Conservation (phyloP, 148 eudicot genomes). For the Rhododendron vialii region DNA sequence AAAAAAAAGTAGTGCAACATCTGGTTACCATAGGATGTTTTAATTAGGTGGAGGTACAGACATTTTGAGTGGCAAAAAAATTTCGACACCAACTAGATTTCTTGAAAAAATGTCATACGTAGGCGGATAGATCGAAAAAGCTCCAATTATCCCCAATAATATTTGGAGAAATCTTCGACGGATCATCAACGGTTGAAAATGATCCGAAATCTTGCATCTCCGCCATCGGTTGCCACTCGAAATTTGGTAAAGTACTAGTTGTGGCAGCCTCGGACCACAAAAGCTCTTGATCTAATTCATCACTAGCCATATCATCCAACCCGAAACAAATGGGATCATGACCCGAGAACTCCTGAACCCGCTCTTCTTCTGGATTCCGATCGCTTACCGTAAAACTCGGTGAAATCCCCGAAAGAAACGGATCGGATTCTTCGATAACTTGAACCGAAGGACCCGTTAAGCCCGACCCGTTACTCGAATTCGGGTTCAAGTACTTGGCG, state of each 20-base stretch:
- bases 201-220: constrained; percentile 47
- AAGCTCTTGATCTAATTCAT: constrained; percentile 41
- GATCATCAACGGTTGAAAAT: constrained; percentile 33
- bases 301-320: constrained; percentile 13
- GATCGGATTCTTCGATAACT: constrained; percentile 9
- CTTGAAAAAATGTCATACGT: constrained; percentile 37
- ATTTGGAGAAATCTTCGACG: constrained; percentile 25
- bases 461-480: constrained; percentile 12
- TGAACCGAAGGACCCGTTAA: constrained; percentile 14
- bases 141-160: constrained; percentile 43
- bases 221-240: constrained; percentile 40
- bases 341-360: constrained; percentile 27
- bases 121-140: constrained; percentile 40
- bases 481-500: constrained; percentile 57
- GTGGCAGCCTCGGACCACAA: constrained; percentile 42
- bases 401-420: constrained; percentile 14
- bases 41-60: background rate
- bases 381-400: constrained; percentile 1
- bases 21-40: background rate
- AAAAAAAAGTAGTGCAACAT: background rate
- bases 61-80: background rate
- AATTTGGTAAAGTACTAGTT: constrained; percentile 20
- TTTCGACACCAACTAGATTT: background rate
- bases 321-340: constrained; percentile 31
- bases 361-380: constrained; percentile 19